These are phyloP conservation scores for Aspergillus sparsus DNA, from an alignment of 495 filamentous ascomycete genomes.

Conservation along the genomic window DNA sequence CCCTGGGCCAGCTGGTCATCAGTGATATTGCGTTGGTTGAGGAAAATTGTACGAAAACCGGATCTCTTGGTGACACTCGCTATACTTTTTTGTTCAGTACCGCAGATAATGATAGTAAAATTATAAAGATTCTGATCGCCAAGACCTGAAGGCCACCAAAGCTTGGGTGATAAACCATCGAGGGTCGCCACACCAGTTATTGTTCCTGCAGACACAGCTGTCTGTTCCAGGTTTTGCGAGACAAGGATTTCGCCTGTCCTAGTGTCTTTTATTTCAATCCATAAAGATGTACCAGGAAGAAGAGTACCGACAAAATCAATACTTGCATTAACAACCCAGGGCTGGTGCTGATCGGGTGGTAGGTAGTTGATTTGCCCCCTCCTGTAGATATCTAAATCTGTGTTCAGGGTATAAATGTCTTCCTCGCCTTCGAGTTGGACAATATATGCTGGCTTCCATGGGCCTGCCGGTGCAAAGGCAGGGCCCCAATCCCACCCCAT, in stretches of 20 bases:
- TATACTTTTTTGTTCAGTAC: constrained; percentile 34
- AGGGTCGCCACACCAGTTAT: constrained; percentile 55
- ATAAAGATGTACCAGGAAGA: constrained; percentile 49
- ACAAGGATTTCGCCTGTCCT: constrained; percentile 48
- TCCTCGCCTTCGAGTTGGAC: constrained; percentile 52
- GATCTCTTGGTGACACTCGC: constrained; percentile 56
- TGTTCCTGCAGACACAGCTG: constrained; percentile 46
- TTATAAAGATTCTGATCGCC: constrained; percentile 63
- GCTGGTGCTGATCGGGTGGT: constrained; percentile 58
- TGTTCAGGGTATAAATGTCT: constrained; percentile 56
- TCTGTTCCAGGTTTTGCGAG: constrained; percentile 43
- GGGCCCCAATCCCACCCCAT: constrained; percentile 76
- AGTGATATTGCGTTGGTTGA: constrained; percentile 62
- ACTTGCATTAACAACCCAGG: constrained; percentile 72
- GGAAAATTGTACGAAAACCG: constrained; percentile 68
- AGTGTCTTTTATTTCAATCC: constrained; percentile 54
- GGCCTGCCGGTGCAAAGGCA: constrained; percentile 65
- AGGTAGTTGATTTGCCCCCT: constrained; percentile 61
- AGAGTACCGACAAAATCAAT: constrained; percentile 61
- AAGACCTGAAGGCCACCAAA: constrained; percentile 66
- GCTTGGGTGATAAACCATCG: constrained; percentile 45
- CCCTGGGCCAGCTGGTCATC: constrained; percentile 57
- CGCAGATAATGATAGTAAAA: constrained; percentile 51
- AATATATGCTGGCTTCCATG: constrained; percentile 63
- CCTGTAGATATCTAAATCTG: constrained; percentile 61